Conservation (phyloP, 1,284 basidiomycete genomes). For the Ceratobasidium sp. region DNA sequence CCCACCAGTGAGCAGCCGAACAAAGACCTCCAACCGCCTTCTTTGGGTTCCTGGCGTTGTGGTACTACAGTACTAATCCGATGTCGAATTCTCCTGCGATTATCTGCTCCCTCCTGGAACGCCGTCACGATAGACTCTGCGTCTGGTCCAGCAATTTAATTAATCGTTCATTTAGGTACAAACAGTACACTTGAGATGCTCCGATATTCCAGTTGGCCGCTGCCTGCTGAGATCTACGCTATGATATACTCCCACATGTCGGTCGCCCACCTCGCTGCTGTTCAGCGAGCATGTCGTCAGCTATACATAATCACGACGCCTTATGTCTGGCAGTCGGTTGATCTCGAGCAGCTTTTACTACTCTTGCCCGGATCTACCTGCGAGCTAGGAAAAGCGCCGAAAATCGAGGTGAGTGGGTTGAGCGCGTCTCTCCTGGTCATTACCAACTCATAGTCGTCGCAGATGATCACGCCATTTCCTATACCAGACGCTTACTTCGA, state of each 20-base stretch:
- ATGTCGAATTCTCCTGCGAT: not conserved
- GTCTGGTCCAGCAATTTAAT: not conserved
- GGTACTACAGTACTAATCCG: not conserved
- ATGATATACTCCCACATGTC: not conserved
- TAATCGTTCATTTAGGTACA: not conserved
- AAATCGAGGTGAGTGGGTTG: not conserved
- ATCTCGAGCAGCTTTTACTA: not conserved
- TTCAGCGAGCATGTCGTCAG: not conserved
- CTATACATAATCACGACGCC: not conserved
- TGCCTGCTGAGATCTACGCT: not conserved
- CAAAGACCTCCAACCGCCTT: not conserved
- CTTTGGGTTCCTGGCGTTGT: not conserved
- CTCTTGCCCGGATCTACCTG: not conserved
- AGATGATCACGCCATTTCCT: not conserved
- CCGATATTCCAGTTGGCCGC: not conserved
- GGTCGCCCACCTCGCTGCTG: not conserved
- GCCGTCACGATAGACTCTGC: not conserved
- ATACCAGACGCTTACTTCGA: not conserved
- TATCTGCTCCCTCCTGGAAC: not conserved
- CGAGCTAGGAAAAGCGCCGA: not conserved
- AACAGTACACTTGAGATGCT: not conserved
- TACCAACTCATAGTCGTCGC: not conserved
- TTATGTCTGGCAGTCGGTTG: not conserved
- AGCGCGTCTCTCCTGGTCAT: not conserved
- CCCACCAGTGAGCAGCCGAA: not conserved